Base-by-base conservation (phyloP, 495 filamentous ascomycete genomes). In the Haplographium delicatum region DNA sequence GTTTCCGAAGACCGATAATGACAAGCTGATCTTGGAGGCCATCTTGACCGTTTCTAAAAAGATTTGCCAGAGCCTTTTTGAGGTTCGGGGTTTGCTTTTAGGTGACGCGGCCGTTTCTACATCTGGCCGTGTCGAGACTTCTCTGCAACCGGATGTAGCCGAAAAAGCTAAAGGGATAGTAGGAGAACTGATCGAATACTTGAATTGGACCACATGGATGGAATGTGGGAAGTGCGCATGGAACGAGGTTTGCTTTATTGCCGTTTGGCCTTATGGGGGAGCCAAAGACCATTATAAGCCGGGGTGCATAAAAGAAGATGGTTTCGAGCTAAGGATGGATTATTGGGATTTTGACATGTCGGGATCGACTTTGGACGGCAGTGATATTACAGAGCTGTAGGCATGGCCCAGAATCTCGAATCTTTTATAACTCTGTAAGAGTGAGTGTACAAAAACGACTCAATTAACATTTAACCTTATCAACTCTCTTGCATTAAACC, bases 191-290 rank as follows among this genome's bases (percentile, higher is more conserved):
- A 72, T 76, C 20, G 57, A 63, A 0, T 72, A 75, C 41, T 66
- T 87, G 20, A 60, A 66, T 13, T 87, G 83, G 82, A 68, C 76
- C 16, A 74, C 64, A 0, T 87, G 80, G 80, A 82, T 81, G 55
- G 65, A 77, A 39, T 84, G 82, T 47, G 64, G 67, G 4, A 66
- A 64, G 13, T 86, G 82, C 49, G 61, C 50, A 0, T 61, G 66
- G 15, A 73, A 81, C 47, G 78, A 86, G 62, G 68, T 81, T n/a
- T 85, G 82, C 63, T 72, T 82, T n/a, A 57, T 83, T 2, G 77
- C 83, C 0, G 80, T 85, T 61, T 86, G 82, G 80, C 83, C 82
- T 0, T 69, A 74, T 58, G 82, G 82, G 0, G 70, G 70, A 0
- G 55, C 66, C 0, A 67, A 76, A 16, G 79, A 83, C 50, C 73